Base-by-base conservation (phyloP, 768 basidiomycete genomes). In the Boletus rubroflammeus region DNA sequence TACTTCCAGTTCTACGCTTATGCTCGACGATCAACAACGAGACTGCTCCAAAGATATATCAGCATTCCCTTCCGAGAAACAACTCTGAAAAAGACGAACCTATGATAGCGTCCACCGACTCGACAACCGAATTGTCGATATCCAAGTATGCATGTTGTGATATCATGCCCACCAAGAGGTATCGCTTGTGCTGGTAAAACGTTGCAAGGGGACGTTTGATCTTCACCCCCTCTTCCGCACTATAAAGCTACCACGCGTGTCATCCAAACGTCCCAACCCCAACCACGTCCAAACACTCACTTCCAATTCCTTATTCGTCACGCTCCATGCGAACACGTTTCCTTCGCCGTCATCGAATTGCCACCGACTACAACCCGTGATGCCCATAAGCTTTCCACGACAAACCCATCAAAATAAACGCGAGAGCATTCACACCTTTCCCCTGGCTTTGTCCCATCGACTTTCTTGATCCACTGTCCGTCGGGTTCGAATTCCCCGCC, bases 121-220 rank as follows among this genome's bases (percentile, higher is more conserved):
- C 66, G 47, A 70, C 21, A 17, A 67, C 61, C n/a, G 62, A 63
- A 31, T 64, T 53, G 39, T 72, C 66, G 14, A 76, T 56, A 36
- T 76, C 74, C 34, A 76, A 42, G 53, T 70, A 73, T 34, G 74
- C 73, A 10, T 68, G 54, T 31, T 70, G 64, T 32, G 70, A 73
- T 59, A 76, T 70, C 47, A 63, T 61, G 13, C 73, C 64, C 3
- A 76, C 62, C 35, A 64, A 54, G 53, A 71, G 41, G 53, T 67
- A 68, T 3, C 76, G 68, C 53, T 66, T 71, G 57, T 75, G 67
- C 40, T 55, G 64, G 52, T 69, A 62, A 55, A 69, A 75, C 10
- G 68, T 66, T 4, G 67, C 76, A 13, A 76, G 60, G 1, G 73
- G 67, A 23, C 62, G 57, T 25, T 53, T 56, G 17, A 49, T 68